Conservation (phyloP, 768 basidiomycete species). For the Leccinum aurantiacum region DNA sequence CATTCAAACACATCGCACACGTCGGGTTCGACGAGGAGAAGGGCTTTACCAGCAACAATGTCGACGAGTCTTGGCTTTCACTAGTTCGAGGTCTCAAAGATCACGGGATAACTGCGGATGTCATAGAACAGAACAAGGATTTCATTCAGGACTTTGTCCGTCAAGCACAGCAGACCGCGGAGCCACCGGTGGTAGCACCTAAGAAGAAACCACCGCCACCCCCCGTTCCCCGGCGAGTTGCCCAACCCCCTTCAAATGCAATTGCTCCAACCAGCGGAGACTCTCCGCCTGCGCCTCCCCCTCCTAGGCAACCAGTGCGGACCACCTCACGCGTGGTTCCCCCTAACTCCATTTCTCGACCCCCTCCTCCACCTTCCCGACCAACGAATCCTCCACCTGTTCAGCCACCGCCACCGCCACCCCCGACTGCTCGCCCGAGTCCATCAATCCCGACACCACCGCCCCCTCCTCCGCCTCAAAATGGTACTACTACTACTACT, state of each 20-base stretch:
- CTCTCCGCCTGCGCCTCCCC: conserved; percentile 33
- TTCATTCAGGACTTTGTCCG: conserved; percentile 86
- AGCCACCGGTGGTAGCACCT: conserved; percentile 41
- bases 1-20: too few species aligned
- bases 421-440: conserved; percentile 17
- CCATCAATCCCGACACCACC: conserved; percentile 35
- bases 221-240: conserved; percentile 33
- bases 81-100: conserved; percentile 60
- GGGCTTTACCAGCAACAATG: conserved; percentile 82
- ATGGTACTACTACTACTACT: too few species aligned
- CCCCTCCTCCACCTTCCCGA: conserved; percentile 30
- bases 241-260: conserved; percentile 28
- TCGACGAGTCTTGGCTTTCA: conserved; percentile 87
- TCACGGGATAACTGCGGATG: conserved; percentile 48
- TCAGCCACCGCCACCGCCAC: conserved; percentile 31
- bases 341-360: background rate
- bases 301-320: conserved; percentile 20
- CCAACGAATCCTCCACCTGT: conserved; percentile 35
- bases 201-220: conserved; percentile 45
- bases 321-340: conserved; percentile 22
- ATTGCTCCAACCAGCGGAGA: conserved; percentile 23
- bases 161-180: conserved; percentile 37
- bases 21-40: conserved; percentile 91
- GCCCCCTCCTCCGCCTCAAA: conserved; percentile 23
- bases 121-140: conserved; percentile 77